Base-by-base conservation (phyloP, 2,329 filamentous ascomycete genomes). In the Xylaria sp. region DNA sequence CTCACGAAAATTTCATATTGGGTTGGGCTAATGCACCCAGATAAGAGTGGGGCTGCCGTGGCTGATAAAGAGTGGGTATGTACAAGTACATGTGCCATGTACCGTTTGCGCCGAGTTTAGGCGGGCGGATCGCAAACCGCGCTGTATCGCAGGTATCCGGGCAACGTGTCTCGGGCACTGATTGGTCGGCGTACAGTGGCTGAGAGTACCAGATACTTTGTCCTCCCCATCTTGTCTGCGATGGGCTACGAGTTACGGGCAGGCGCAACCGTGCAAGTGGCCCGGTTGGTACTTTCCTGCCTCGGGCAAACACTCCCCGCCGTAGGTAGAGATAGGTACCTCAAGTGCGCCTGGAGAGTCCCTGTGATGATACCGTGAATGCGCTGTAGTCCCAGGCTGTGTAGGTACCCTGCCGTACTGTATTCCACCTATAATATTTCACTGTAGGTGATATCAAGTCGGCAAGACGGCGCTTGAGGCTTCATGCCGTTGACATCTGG, bases 1-100 rank as follows among this genome's bases (percentile, higher is more conserved):
- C 18, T 37, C 55, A 58, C 60, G 62, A 68, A 68, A 69, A 65
- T 66, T 66, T 66, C 63, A 57, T n/a, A 42, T 55, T 55, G 16
- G 39, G 19, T 23, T 59, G 61, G 63, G 64, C 63, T 65, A 54
- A 61, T 63, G 52, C 52, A 54, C 51, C 54, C 60, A 50, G 61
- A 62, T 61, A 65, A 60, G 54, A 58, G 53, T 65, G 63, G 62
- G 46, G 34, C 52, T 11, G 10, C 2, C 57, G 62, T 62, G 62
- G 64, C 62, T 64, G 55, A 44, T 62, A 19, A 51, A 30, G 23
- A 30, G 23, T 5, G 23, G 23, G 23, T 5, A 30, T 30, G 48
- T 42, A 37, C 10, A 6, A 5, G 35, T 37, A 13, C 9, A 42
- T 10, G 37, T 5, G 11, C 37, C 11, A 8, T 42, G 37, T 42